A percentile compares a stretch with the other conserved stretches of the same genome.
These are phyloP conservation scores for Chlorella variabilis DNA, from an alignment of 163 green algal genomes.

Conservation along the genomic window DNA sequence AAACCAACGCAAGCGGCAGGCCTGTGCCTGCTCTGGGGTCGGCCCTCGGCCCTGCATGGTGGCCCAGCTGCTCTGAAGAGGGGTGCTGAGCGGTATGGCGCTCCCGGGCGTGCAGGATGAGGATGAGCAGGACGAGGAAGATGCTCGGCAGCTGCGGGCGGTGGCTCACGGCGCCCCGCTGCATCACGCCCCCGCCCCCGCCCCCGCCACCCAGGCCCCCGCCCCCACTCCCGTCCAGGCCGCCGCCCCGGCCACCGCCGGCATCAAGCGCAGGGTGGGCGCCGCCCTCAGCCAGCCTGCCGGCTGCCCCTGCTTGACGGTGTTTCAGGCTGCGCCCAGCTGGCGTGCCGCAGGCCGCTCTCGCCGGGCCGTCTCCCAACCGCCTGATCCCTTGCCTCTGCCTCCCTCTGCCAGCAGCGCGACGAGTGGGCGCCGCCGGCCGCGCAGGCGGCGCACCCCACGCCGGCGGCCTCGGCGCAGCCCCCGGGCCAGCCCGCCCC, in stretches of 20 bases:
- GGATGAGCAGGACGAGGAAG: slow-evolving; percentile 33
- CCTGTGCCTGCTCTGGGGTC: too few relatives aligned
- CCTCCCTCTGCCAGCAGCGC: neutral
- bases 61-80: too few relatives aligned
- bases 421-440: neutral
- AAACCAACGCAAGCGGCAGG: too few relatives aligned
- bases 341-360: too few relatives aligned
- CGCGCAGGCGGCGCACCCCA: neutral
- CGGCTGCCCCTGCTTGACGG: too few relatives aligned
- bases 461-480: neutral
- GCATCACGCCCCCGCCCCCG: neutral
- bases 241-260: neutral
- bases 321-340: too few relatives aligned
- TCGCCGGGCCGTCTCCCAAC: too few relatives aligned
- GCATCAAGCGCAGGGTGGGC: slow-evolving; percentile 17
- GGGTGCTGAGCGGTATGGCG: too few relatives aligned
- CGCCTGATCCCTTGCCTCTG: neutral
- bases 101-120: neutral
- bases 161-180: neutral
- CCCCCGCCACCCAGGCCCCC: too few relatives aligned
- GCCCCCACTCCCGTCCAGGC: too few relatives aligned
- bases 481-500: neutral
- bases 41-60: too few relatives aligned
- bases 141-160: slow-evolving; percentile 7
- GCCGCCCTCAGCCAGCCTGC: too few relatives aligned